Percentiles rank a stretch among this genome's conserved stretches.
These are phyloP conservation scores for Delitschia confertaspora DNA, from an alignment of 495 filamentous ascomycete species.

Conservation along the genomic window DNA sequence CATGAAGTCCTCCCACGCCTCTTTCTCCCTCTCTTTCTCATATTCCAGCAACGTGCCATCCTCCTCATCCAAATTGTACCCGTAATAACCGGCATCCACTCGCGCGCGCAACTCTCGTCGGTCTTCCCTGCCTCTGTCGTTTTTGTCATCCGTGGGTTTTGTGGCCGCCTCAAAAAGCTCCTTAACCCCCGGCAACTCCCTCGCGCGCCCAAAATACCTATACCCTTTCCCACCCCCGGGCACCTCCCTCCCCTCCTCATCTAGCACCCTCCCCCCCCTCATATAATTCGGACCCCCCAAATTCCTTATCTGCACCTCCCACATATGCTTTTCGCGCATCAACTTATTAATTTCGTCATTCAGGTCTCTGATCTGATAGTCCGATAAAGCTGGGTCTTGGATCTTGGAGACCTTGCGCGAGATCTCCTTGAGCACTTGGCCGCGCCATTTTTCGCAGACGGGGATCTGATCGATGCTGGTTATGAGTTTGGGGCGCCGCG, in stretches of 20 bases:
- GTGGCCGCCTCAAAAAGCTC: conserved; percentile 84
- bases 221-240: conserved; percentile 85
- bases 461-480: conserved; percentile 77
- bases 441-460: conserved; percentile 93
- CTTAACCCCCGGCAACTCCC: conserved; percentile 89
- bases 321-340: conserved; percentile 97
- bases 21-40: conserved; percentile 73
- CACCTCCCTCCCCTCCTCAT: conserved; percentile 87
- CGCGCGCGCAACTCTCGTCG: conserved; percentile 65
- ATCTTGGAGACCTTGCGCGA: conserved; percentile 93
- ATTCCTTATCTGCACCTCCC: conserved; percentile 93
- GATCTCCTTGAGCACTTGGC: conserved; percentile 94
- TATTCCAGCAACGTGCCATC: conserved; percentile 77
- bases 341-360: conserved; percentile 99
- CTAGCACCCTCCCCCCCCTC: conserved; percentile 79
- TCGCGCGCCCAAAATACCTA: conserved; percentile 83
- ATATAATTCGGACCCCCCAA: conserved; percentile 96
- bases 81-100: conserved; percentile 93
- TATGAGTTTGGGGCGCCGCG: conserved; percentile 81
- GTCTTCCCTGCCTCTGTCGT: conserved; percentile 50
- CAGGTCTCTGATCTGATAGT: conserved; percentile 94
- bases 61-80: conserved; percentile 89
- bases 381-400: conserved; percentile 77
- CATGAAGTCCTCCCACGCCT: conserved; percentile 61
- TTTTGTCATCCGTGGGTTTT: conserved; percentile 45